Percentiles rank a stretch among this genome's conserved stretches.
Conservation (phyloP, 371 early-diverging fungal species). For the Parasitella parasitica region DNA sequence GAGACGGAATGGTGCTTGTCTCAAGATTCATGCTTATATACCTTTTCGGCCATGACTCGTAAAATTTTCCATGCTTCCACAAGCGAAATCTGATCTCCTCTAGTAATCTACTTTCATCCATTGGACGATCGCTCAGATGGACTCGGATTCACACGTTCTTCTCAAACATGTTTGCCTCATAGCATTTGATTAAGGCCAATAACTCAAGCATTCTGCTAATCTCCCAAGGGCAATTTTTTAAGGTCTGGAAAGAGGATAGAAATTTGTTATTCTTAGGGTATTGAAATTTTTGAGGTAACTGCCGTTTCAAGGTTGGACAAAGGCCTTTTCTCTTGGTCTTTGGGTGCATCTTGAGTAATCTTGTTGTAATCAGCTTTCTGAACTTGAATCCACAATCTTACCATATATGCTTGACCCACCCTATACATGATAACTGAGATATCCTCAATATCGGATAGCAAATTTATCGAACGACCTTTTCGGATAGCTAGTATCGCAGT, state of each 20-base stretch:
- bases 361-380: background rate
- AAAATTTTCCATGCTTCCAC: slow-evolving; percentile 16
- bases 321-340: background rate
- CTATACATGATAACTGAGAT: no score
- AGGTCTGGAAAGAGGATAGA: background rate
- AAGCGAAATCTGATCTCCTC: slow-evolving; percentile 30
- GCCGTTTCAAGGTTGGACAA: background rate
- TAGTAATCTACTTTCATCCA: slow-evolving; percentile 11
- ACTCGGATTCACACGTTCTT: slow-evolving; percentile 18
- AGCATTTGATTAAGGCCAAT: background rate
- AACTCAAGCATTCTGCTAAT: background rate
- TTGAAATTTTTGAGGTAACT: background rate
- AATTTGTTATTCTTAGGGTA: background rate
- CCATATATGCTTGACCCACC: no score
- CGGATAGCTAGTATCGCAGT: no score
- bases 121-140: slow-evolving; percentile 14
- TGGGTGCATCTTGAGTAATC: background rate
- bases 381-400: background rate
- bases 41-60: slow-evolving; percentile 17
- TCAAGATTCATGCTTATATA: slow-evolving; percentile 1
- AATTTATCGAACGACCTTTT: background rate
- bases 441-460: background rate
- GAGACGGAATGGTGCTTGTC: background rate
- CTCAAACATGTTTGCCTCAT: slow-evolving; percentile 5
- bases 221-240: background rate